Evolutionary conservation across 2,329 filamentous ascomycete species (phyloP).

Genomic region (Colletotrichum somersetense): DNA sequence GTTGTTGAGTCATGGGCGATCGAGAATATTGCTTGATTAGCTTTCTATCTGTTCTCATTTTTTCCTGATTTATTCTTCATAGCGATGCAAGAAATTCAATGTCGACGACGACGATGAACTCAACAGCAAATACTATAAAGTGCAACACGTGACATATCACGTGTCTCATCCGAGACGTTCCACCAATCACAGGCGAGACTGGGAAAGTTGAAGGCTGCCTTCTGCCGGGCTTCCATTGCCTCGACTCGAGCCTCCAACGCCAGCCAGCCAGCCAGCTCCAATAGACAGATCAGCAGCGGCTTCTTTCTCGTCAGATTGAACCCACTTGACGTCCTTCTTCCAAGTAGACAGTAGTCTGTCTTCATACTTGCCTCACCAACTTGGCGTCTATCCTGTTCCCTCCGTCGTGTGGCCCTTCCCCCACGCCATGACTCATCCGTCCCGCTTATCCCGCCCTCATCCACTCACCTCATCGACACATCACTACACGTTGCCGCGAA

Average conservation of each 20-base stretch:
- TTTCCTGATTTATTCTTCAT: background rate
- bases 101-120: conserved; percentile 6
- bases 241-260: background rate
- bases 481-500: background rate
- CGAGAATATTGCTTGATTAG: conserved; percentile 19
- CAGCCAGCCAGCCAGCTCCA: background rate
- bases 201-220: background rate
- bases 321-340: background rate
- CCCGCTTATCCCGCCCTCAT: background rate
- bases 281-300: background rate
- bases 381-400: background rate
- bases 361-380: background rate
- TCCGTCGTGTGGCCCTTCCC: background rate
- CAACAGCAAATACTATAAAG: too few relatives aligned
- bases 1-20: conserved; percentile 51
- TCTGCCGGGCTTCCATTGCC: background rate
- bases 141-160: too few relatives aligned
- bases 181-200: background rate
- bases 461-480: background rate
- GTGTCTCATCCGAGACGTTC: rapidly evolving
- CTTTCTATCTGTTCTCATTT: background rate
- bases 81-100: conserved; percentile 17
- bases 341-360: background rate
- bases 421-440: conserved; percentile 18
- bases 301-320: too few relatives aligned